phyloP scores from a whole-genome alignment of 176 grass and related monocot species.

The Musa itinerans region DNA sequence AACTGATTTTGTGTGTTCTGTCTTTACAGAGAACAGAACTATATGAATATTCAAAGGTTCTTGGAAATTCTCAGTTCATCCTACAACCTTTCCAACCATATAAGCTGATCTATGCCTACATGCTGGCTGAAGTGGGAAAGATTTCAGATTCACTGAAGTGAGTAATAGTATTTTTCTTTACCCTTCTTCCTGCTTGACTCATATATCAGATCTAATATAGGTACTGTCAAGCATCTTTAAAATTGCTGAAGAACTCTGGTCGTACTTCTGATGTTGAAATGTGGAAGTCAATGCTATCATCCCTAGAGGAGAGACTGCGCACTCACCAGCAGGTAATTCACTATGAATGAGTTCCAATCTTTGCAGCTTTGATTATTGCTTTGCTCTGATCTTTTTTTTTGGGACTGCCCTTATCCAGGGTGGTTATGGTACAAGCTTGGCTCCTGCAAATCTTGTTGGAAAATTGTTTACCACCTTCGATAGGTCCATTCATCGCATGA shows the following conservation, averaged over 20 bases:
- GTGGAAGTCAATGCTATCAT: constrained; percentile 76
- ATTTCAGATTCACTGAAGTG: constrained; percentile 84
- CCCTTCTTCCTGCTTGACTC: constrained; percentile 3
- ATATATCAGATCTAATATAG: constrained; percentile 29
- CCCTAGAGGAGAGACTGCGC: constrained; percentile 77
- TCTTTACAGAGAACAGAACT: constrained; percentile 76
- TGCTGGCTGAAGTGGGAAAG: constrained; percentile 89
- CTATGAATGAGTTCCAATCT: background rate
- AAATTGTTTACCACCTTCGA: constrained; percentile 85
- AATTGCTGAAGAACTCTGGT: constrained; percentile 69
- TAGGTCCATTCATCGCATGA: constrained; percentile 83
- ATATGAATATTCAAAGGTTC: constrained; percentile 95
- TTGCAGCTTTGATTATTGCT: constrained; percentile 14
- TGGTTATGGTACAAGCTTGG: constrained; percentile 81
- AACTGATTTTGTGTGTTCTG: background rate
- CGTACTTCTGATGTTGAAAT: constrained; percentile 82
- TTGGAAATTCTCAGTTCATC: constrained; percentile 93
- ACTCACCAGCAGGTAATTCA: constrained; percentile 78
- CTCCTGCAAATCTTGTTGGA: constrained; percentile 71
- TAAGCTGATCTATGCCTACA: constrained; percentile 94
- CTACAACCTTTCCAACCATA: constrained; percentile 88
- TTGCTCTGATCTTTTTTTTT: background rate
- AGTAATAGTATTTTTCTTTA: constrained; percentile 21
- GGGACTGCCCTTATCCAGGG: constrained; percentile 37
- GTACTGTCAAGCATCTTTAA: constrained; percentile 94